Base-by-base conservation (phyloP, 2,329 filamentous ascomycete species). In the Clonostachys chloroleuca region DNA sequence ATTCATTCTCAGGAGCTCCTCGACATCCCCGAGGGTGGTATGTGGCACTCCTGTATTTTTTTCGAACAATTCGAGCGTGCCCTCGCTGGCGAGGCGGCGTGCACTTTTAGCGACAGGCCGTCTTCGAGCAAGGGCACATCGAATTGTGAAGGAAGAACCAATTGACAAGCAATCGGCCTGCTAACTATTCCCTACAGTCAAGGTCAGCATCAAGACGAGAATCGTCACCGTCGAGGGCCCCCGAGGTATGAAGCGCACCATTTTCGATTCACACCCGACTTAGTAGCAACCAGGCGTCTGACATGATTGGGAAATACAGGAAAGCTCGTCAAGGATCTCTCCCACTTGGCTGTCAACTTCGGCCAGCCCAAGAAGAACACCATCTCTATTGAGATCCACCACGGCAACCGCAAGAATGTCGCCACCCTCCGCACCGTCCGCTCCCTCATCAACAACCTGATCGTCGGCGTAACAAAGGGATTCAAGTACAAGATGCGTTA, bases 401-500 rank as follows among this genome's bases (percentile, higher is more conserved):
- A 99, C 78, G 94, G 94, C 72, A 83, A 82, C 69, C 90, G 94
- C 79, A 99, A 99, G 87, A 92, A 90, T 73, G 88, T 99, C 70
- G 94, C 94, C 68, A 89, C 92, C 62, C 91, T 99, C 75, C 91
- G 94, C 67, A 99, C 94, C 67, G 94, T 99, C 79, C 90, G 91
- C 70, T 92, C 92, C 59, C 76, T 97, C 77, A 95, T 99, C 83
- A 89, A 95, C 84, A 99, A 99, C 87, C 74, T 99, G 78, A 89
- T 99, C 75, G 86, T 92, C 66, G 94, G 94, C 75, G 94, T 99
- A 61, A 99, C 94, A 73, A 95, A 92, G 83, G 94, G 94, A 63
- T 99, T 87, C 89, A 95, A 95, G 82, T 99, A 99, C 88, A 99
- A 99, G 89, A 97, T 99, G 92, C 90, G 95, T 69, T 99, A 99